These are phyloP conservation scores for Agaricus blazei DNA, from an alignment of 768 basidiomycete genomes.

Conservation along the genomic window DNA sequence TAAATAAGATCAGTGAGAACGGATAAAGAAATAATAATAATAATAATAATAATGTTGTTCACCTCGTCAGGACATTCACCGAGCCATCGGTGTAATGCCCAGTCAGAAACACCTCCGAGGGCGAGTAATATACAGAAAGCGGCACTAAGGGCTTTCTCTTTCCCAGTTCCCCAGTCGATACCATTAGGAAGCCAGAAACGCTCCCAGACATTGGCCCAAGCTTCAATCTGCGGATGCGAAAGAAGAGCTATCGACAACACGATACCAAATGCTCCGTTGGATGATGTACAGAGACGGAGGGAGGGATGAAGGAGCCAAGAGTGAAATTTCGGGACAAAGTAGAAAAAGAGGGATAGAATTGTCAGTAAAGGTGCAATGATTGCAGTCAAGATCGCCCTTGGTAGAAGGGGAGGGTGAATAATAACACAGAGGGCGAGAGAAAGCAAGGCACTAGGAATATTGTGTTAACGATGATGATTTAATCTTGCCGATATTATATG, in stretches of 20 bases:
- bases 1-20: background rate
- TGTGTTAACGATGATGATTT: background rate
- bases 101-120: constrained; percentile 46
- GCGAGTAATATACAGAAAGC: constrained; percentile 48
- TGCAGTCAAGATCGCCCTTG: constrained; percentile 38
- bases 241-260: constrained; percentile 51
- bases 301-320: constrained; percentile 36
- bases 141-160: constrained; percentile 57
- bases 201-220: constrained; percentile 61
- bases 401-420: constrained; percentile 46
- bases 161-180: constrained; percentile 42
- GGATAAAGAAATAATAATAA: background rate
- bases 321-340: constrained; percentile 41
- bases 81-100: constrained; percentile 46
- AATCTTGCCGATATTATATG: background rate
- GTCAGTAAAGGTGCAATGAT: constrained; percentile 28
- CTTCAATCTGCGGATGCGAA: constrained; percentile 31
- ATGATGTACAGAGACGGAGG: constrained; percentile 46
- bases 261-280: constrained; percentile 54
- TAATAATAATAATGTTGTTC: constrained; percentile 11
- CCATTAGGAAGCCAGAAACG: constrained; percentile 48
- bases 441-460: constrained; percentile 37
- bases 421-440: constrained; percentile 35
- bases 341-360: constrained; percentile 30
- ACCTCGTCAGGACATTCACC: constrained; percentile 72